Percentiles rank a stretch among this genome's conserved stretches.
Conservation (phyloP, 2,329 filamentous ascomycete genomes). For the Penicillium hesseltinei region DNA sequence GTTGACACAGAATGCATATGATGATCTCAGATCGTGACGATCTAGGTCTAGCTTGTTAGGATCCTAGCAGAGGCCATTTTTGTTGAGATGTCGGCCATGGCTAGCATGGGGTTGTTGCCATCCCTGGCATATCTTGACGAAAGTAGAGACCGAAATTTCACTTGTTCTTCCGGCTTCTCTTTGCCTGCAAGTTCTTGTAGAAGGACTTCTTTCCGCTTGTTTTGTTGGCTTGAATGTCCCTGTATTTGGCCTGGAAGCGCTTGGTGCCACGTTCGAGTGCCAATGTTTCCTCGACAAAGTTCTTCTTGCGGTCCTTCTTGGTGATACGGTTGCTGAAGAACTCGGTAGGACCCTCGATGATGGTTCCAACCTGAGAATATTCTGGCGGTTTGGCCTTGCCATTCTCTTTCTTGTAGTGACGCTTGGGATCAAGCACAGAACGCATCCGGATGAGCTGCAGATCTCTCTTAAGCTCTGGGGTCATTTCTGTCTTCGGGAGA, state of each 20-base stretch:
- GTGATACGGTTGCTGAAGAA: constrained; percentile 77
- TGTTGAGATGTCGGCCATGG: not conserved
- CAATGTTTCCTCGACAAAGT: constrained; percentile 81
- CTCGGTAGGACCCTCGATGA: constrained; percentile 85
- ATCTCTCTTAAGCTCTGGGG: constrained; percentile 82
- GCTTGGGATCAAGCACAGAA: constrained; percentile 81
- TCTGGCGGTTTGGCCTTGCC: constrained; percentile 70
- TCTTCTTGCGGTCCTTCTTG: constrained; percentile 84
- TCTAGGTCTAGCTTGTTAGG: not conserved
- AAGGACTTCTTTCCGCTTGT: constrained; percentile 83
- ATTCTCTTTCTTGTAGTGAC: constrained; percentile 84
- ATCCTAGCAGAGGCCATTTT: not conserved
- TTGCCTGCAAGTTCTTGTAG: constrained; percentile 74
- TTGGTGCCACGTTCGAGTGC: constrained; percentile 62
- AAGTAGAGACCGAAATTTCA: constrained; percentile 12
- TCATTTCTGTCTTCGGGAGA: constrained; percentile 78
- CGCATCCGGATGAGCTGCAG: constrained; percentile 87
- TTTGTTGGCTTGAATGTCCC: constrained; percentile 77
- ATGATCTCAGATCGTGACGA: not conserved
- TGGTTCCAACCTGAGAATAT: constrained; percentile 83
- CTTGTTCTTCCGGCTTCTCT: constrained; percentile 43
- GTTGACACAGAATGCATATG: not conserved
- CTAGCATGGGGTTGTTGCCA: not conserved
- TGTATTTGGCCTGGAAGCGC: constrained; percentile 84
- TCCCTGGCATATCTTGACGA: not conserved